phyloP scores from a whole-genome alignment of 2,329 filamentous ascomycete genomes.

The Arthrobotrys iridis region DNA sequence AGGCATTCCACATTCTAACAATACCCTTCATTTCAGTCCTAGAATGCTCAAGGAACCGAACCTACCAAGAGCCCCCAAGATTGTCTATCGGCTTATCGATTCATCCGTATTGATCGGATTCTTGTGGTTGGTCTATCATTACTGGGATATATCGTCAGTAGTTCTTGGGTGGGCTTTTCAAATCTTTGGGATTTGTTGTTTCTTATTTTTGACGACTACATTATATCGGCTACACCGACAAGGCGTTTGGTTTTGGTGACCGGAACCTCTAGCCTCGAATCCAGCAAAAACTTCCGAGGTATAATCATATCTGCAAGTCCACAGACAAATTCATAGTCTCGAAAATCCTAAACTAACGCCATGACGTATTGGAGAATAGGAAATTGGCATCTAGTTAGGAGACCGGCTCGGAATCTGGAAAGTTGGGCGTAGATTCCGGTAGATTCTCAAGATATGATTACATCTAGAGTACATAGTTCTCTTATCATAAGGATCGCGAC shows the following conservation, averaged over 20 bases:
- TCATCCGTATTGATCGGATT: neutral
- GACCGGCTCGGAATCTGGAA: neutral
- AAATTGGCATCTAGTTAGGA: too few species aligned
- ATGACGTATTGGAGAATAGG: too few species aligned
- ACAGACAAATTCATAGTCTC: too few species aligned
- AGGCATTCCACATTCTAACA: neutral
- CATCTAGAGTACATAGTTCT: slow-evolving; percentile 24
- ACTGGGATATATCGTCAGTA: neutral
- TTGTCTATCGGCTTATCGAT: neutral
- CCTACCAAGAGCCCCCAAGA: neutral
- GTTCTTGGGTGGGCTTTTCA: neutral
- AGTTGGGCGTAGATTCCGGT: neutral
- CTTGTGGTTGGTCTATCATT: neutral
- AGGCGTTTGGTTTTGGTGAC: neutral
- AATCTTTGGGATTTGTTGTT: neutral
- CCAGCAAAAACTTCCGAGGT: too few species aligned
- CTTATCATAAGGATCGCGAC: neutral
- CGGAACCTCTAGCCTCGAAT: too few species aligned
- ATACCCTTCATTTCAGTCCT: neutral
- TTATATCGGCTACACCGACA: neutral
- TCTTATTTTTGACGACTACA: neutral
- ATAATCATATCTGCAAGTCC: too few species aligned
- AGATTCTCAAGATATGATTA: slow-evolving; percentile 10
- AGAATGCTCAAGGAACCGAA: neutral
- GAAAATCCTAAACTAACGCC: too few species aligned